Evolutionary conservation across 345 rosid genomes (phyloP).

Genomic region (Salix suchowensis): DNA sequence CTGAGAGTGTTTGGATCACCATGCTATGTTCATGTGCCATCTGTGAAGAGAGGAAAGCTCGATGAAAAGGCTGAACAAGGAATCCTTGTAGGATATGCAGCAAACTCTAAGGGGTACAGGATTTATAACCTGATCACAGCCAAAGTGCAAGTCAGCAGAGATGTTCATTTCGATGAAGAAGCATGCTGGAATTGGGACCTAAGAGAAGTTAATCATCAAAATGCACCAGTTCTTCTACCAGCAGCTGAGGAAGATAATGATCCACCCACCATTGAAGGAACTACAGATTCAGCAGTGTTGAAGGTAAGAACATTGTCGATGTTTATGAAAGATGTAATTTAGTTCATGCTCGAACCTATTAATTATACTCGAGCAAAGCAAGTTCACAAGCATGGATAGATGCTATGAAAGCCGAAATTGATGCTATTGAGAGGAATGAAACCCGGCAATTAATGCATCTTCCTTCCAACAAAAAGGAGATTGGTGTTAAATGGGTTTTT

Average conservation of each 20-base stretch:
- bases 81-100: not conserved
- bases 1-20: not conserved
- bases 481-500: not conserved
- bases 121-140: not conserved
- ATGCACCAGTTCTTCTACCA: not conserved
- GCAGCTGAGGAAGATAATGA: not conserved
- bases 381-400: no score
- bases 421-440: not conserved
- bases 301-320: not conserved
- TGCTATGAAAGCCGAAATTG: no score
- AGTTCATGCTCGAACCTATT: not conserved
- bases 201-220: not conserved
- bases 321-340: not conserved
- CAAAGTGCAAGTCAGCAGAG: not conserved
- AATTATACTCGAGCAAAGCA: not conserved
- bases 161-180: conserved; percentile 5
- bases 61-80: not conserved
- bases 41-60: not conserved
- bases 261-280: not conserved
- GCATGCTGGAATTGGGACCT: not conserved
- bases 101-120: not conserved
- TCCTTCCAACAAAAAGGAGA: not conserved
- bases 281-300: not conserved
- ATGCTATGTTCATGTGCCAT: not conserved
- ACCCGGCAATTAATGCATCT: not conserved